These are phyloP conservation scores for Mortierella sp. DNA, from an alignment of 371 early-diverging fungal species.

Conservation along the genomic window DNA sequence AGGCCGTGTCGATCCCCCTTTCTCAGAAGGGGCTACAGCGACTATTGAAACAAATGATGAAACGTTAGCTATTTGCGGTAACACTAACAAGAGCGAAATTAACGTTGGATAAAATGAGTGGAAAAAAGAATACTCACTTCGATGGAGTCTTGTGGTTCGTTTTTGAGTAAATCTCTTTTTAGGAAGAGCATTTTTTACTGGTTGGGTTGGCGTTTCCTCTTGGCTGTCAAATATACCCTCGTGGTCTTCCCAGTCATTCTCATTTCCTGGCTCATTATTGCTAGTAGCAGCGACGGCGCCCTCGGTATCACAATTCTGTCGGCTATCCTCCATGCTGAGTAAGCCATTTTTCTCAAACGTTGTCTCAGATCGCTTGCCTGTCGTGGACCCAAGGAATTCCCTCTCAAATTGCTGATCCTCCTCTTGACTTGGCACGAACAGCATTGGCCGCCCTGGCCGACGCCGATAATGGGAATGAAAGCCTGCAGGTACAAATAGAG, in stretches of 20 bases:
- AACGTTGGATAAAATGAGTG: too few relatives aligned
- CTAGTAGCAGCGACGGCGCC: neutral
- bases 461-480: conserved; percentile 48
- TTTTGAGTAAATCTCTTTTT: conserved; percentile 54
- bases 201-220: neutral
- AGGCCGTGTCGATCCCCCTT: conserved; percentile 1
- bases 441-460: conserved; percentile 15
- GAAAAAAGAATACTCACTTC: conserved; percentile 31
- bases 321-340: neutral
- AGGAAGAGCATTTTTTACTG: conserved; percentile 5
- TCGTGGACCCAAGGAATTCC: conserved; percentile 19
- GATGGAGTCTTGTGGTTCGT: conserved; percentile 42
- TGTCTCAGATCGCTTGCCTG: neutral
- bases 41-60: conserved; percentile 18
- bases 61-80: neutral
- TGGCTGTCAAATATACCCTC: neutral
- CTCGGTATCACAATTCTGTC: neutral
- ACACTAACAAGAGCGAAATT: neutral
- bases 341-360: neutral
- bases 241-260: conserved; percentile 24
- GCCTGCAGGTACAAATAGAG: conserved; percentile 38
- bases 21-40: conserved; percentile 47
- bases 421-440: conserved; percentile 43
- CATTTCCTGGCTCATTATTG: neutral
- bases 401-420: conserved; percentile 42